Base-by-base conservation (phyloP, 2,329 filamentous ascomycete genomes). In the Pseudogymnoascus sp. region DNA sequence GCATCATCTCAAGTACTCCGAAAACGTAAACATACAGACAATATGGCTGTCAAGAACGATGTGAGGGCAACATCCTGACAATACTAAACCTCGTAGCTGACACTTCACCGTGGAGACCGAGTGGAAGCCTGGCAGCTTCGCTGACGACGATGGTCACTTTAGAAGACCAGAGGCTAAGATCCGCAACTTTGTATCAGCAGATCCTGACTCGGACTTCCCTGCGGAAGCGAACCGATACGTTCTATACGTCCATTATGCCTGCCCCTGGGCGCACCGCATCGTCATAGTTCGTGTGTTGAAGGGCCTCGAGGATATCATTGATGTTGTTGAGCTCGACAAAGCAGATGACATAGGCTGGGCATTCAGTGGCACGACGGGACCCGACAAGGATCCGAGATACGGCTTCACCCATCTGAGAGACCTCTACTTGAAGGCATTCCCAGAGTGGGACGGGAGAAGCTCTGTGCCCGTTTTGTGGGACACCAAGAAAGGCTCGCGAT, bases 131-230 rank as follows among this genome's bases (percentile, higher is more conserved):
- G 35, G 35, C 59, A 59, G 60, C 37, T 14, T 63, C n/a, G 62
- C 84, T 29, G 92, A 92, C 76, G 91, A 95, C 76, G 78, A 82
- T 64, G 92, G 92, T 76, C 91, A 96, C 76, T 96, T 94, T 83
- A 95, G 94, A 78, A 87, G 92, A 64, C 89, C 91, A 75, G 80
- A 81, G 65, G 92, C 89, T 66, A 81, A 83, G 61, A 96, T 97
- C 78, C 86, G 92, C 63, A 16, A 82, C 69, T 84, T 76, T 70
- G 83, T 88, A 67, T 84, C 82, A 11, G 45, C 58, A 33, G 60
- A 64, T 31, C 62, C 64, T 11, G 64, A 59, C 31, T 61, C 63
- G 5, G n/a, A 65, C n/a, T 67, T 65, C 37, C 65, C 63, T n/a
- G 58, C 63, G 11, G 92, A 97, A 76, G 90, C 90, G 77, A 90